Evolutionary conservation across 2,329 filamentous ascomycete genomes (phyloP), one percentile per base, ranked within the genome.

Genomic region (Eutypella sp.): DNA sequence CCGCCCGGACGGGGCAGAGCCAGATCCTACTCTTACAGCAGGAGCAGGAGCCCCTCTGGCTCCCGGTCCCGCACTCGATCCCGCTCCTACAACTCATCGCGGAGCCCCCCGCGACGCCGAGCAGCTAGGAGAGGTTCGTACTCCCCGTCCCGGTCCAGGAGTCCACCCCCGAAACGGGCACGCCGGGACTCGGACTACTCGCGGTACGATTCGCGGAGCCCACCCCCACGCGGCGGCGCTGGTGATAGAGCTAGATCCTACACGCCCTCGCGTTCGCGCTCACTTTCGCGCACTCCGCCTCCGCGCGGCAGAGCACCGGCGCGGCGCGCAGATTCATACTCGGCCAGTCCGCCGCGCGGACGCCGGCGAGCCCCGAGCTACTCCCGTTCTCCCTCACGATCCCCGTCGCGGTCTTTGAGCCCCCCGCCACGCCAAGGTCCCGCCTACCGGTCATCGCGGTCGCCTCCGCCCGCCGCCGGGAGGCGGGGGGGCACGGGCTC

Each of bases 31-130:
- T 39, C 36, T 15, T 51, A 53, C 23, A 62, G 57, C 40, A 52
- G 57, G 3, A 63, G 57, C 50, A 53, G 59, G 43, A 67, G 65
- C 47, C 53, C 59, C 15, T 72, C 73, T 1, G 64, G 64, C 36
- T 71, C 72, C 11, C 66, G 67, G 23, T 73, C 71, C 3, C 62
- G 61, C 11, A 76, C 73, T 39, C 73, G 42, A 5, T 52, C 54
- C 22, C 59, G 60, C 15, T 67, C 65, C n/a, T 59, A 59, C 47
- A 39, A 20, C 20, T 59, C 57, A 15, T 60, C 57, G n/a, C 56
- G 55, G 41, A 57, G 52, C 40, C 48, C 42, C 6, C 61, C 60
- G 1, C 53, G 56, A 11, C 56, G 57, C 25, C 52, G 57, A 48
- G 50, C 52, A 10, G 54, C 49, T 9, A 57, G 52, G 33, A 51